A percentile compares a stretch with the other conserved stretches of the same genome.
These are phyloP conservation scores for Chaetomium olivaceum DNA, from an alignment of 2,329 filamentous ascomycete genomes.

Conservation along the genomic window DNA sequence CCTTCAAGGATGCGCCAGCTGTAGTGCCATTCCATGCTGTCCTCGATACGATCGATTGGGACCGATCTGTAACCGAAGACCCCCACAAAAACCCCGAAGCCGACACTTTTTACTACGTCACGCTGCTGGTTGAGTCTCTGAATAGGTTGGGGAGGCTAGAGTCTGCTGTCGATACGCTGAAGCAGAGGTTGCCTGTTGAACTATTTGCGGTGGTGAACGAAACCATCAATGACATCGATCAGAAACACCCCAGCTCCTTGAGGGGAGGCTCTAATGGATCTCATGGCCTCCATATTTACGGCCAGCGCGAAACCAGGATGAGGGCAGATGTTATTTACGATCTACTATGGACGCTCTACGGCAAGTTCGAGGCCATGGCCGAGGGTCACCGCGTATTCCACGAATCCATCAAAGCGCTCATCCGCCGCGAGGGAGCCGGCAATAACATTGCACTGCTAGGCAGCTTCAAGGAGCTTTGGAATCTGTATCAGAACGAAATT, in stretches of 20 bases:
- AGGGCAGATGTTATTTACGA: slow-evolving; percentile 86
- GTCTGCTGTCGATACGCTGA: slow-evolving; percentile 82
- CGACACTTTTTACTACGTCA: slow-evolving; percentile 92
- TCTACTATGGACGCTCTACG: slow-evolving; percentile 86
- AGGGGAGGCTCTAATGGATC: slow-evolving; percentile 55
- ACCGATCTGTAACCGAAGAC: slow-evolving; percentile 73
- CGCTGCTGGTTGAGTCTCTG: slow-evolving; percentile 81
- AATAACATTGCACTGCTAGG: slow-evolving; percentile 69
- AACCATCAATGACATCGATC: slow-evolving; percentile 90
- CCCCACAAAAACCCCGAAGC: slow-evolving; percentile 90
- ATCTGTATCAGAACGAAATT: slow-evolving; percentile 96
- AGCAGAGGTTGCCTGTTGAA: slow-evolving; percentile 90
- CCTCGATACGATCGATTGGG: slow-evolving; percentile 61
- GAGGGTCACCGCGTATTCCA: slow-evolving; percentile 94
- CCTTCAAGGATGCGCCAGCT: slow-evolving; percentile 48
- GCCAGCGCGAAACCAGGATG: slow-evolving; percentile 71
- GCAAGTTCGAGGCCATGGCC: slow-evolving; percentile 95
- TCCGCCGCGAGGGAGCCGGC: slow-evolving; percentile 73
- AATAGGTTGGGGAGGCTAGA: slow-evolving; percentile 88
- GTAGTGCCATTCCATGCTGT: slow-evolving; percentile 59
- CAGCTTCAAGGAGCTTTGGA: slow-evolving; percentile 96
- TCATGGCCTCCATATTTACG: slow-evolving; percentile 63
- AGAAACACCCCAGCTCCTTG: slow-evolving; percentile 83
- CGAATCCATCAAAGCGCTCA: slow-evolving; percentile 84
- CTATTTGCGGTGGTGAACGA: slow-evolving; percentile 92